These are phyloP conservation scores for Colletotrichum australisinense DNA, from an alignment of 2,329 filamentous ascomycete genomes.

Conservation along the genomic window DNA sequence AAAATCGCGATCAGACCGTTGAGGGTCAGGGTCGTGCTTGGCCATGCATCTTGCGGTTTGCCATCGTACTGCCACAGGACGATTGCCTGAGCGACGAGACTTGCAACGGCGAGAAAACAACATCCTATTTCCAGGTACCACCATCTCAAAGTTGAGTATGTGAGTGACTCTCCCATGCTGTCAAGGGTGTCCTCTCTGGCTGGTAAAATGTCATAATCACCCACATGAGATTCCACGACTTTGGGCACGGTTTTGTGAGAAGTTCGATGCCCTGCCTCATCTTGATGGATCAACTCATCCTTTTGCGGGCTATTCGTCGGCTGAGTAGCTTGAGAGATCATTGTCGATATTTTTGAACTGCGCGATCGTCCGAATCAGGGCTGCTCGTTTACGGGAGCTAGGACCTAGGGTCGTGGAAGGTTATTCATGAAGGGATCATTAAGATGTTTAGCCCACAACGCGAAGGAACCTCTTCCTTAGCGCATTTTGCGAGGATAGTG, in stretches of 20 bases:
- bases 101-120: background rate
- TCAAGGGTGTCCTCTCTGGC: background rate
- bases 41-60: constrained; percentile 37
- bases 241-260: background rate
- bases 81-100: background rate
- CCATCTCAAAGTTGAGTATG: background rate
- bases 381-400: background rate
- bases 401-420: background rate
- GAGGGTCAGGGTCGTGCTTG: constrained; percentile 38
- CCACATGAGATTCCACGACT: background rate
- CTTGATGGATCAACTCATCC: background rate
- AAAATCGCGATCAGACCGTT: constrained; percentile 42
- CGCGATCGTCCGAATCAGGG: background rate
- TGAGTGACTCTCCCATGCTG: background rate
- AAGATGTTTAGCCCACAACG: background rate
- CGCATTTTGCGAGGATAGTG: background rate
- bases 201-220: background rate
- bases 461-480: background rate
- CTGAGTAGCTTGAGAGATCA: background rate
- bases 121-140: constrained; percentile 2
- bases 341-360: background rate
- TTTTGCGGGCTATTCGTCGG: background rate
- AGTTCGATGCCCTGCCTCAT: background rate
- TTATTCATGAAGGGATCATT: background rate
- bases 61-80: constrained; percentile 25